Evolutionary conservation across 495 filamentous ascomycete species (phyloP).

Genomic region (Podospora anserina): DNA sequence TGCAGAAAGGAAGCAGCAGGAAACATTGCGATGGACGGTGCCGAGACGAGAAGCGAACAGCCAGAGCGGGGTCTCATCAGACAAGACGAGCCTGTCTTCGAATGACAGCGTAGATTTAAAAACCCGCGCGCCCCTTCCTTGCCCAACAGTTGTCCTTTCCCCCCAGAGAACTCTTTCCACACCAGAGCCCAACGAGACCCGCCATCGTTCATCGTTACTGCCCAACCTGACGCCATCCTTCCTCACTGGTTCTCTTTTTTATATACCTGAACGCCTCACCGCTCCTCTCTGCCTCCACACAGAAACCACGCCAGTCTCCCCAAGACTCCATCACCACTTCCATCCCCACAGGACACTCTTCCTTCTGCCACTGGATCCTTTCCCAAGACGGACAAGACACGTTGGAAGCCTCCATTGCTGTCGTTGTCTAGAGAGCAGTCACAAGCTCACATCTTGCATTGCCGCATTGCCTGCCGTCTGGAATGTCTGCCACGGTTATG

Average conservation of each 20-base stretch:
- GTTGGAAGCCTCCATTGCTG: constrained; percentile 2
- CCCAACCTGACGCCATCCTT: constrained; percentile 36
- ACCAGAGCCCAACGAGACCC: constrained; percentile 44
- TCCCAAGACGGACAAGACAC: constrained; percentile 18
- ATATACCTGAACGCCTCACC: constrained; percentile 3
- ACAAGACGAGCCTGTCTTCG: not conserved
- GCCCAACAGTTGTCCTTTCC: constrained; percentile 44
- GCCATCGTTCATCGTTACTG: constrained; percentile 33
- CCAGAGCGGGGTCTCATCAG: constrained; percentile 21
- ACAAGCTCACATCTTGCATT: not conserved
- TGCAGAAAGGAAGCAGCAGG: constrained; percentile 24
- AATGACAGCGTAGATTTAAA: constrained; percentile 36
- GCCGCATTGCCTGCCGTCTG: constrained; percentile 16
- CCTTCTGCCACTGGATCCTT: constrained; percentile 7
- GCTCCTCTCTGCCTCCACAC: constrained; percentile 8
- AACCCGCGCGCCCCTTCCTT: constrained; percentile 48
- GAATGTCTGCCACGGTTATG: constrained; percentile 47
- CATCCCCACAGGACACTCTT: not conserved
- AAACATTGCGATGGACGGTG: constrained; percentile 17
- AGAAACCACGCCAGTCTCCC: not conserved
- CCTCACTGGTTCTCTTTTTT: constrained; percentile 14
- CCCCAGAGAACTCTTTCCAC: constrained; percentile 33
- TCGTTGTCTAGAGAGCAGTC: constrained; percentile 26
- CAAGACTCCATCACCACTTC: constrained; percentile 13
- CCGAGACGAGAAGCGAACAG: constrained; percentile 12